Evolutionary conservation across 768 basidiomycete species (phyloP).

Genomic region (Lentinula guzmanii): DNA sequence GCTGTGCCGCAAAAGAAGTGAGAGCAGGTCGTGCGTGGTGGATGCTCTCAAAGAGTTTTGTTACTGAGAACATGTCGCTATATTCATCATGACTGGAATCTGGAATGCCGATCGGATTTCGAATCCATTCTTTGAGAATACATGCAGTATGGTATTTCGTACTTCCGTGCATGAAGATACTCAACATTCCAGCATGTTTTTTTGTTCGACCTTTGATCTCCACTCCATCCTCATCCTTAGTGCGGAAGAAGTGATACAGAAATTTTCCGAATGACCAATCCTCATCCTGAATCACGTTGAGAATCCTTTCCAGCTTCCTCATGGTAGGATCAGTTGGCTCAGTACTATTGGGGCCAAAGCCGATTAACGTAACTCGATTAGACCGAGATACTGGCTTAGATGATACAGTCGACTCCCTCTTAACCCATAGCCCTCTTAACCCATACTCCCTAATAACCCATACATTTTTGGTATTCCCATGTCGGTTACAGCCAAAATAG

Average conservation of each 20-base stretch:
- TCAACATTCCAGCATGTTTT: background rate
- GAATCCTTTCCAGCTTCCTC: background rate
- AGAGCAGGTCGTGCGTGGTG: slow-evolving; percentile 7
- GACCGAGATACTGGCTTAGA: too few relatives aligned
- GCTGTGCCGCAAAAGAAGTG: slow-evolving; percentile 9
- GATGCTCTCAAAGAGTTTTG: background rate
- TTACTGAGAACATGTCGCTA: slow-evolving; percentile 2
- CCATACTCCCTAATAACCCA: too few relatives aligned
- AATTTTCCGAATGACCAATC: slow-evolving; percentile 11
- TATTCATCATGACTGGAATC: background rate
- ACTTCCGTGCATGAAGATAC: background rate
- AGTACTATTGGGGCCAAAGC: too few relatives aligned
- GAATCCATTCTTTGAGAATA: slow-evolving; percentile 7
- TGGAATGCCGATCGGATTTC: background rate
- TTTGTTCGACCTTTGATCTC: background rate
- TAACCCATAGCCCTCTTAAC: too few relatives aligned
- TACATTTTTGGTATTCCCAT: too few relatives aligned
- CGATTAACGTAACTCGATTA: too few relatives aligned
- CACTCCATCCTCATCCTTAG: background rate
- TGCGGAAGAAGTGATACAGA: slow-evolving; percentile 6
- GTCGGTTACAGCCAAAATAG: too few relatives aligned
- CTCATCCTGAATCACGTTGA: background rate
- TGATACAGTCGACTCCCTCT: too few relatives aligned
- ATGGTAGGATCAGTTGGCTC: too few relatives aligned
- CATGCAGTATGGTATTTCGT: background rate